phyloP scores from a whole-genome alignment of 2,329 filamentous ascomycete genomes.

The Fusarium sp. region DNA sequence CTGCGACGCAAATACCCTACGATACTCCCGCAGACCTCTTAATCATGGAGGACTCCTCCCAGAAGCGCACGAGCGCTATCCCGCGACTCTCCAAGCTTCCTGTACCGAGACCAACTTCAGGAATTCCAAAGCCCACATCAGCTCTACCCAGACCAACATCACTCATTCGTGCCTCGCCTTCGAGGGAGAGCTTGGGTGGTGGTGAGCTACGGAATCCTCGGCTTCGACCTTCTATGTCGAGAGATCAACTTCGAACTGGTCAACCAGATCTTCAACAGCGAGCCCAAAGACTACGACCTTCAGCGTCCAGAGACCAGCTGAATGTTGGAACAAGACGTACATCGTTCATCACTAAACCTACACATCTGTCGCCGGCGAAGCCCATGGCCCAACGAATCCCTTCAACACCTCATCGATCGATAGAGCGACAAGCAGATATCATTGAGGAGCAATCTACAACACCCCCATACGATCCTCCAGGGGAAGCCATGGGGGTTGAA shows the following conservation, averaged over 20 bases:
- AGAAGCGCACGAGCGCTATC: conserved; percentile 53
- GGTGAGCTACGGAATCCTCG: conserved; percentile 54
- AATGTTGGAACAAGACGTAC: conserved; percentile 40
- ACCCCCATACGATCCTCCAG: conserved; percentile 39
- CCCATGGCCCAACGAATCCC: conserved; percentile 26
- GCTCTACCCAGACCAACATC: conserved; percentile 43
- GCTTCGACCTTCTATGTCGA: conserved; percentile 54
- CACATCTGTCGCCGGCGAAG: conserved; percentile 32
- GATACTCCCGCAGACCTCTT: background rate
- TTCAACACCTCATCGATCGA: conserved; percentile 34
- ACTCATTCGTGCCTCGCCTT: conserved; percentile 44
- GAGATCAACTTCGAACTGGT: conserved; percentile 50
- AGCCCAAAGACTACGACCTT: conserved; percentile 54
- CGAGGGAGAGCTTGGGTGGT: conserved; percentile 44
- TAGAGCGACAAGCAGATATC: conserved; percentile 30
- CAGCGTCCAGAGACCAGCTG: conserved; percentile 55
- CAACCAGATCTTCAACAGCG: conserved; percentile 46
- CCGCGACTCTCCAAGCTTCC: conserved; percentile 55
- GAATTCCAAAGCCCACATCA: conserved; percentile 47
- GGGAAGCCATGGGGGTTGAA: conserved; percentile 34
- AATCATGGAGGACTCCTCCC: conserved; percentile 48
- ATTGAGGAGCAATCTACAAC: conserved; percentile 43
- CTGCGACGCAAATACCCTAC: background rate
- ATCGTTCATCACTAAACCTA: conserved; percentile 31
- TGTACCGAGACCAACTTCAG: conserved; percentile 48